Base-by-base conservation (phyloP, 148 eudicot genomes). In the Selenicereus undatus region DNA sequence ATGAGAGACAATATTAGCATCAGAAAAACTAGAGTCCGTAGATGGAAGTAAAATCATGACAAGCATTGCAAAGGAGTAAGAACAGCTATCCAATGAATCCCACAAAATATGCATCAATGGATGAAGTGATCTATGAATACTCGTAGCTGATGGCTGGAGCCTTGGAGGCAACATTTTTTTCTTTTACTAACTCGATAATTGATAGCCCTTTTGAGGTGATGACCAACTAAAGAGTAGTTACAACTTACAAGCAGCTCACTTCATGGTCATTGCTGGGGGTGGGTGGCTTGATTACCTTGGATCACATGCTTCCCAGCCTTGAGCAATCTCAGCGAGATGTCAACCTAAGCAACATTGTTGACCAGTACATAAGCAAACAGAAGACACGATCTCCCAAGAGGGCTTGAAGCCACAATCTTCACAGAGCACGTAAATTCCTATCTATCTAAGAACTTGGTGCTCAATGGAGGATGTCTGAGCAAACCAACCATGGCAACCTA, bases 261-360 rank as follows among this genome's bases (percentile, higher is more conserved):
- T 36, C 42, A 78, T 64, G 52, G 24, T 18, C 18, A 48, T 78
- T 26, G 35, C 30, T 18, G 65, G 36, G 17, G 42, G 24, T 27
- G 68, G 27, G 68, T 2, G n/a, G 68, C n/a, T 26, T 73, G 71
- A 75, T 78, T 81, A 95, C 98, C 97, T 93, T 95, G 98, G 83
- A 95, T 90, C 58, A 95, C 98, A 88, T 95, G 98, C 88, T 95
- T 95, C 84, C 98, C 98, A 78, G 89, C 94, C 90, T 92, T 95
- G 48, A 95, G 91, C 74, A 95, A 70, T 90, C 83, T 91, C 76
- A 90, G 79, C 68, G 97, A 91, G 84, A 93, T 87, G 56, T 95
- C 97, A 78, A 95, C 98, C 98, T 95, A 80, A 48, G 80, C 78
- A 82, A 75, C 27, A 65, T 36, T 8, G 66, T 54, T 51, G 74